These are phyloP conservation scores for Epichloe gansuensis DNA, from an alignment of 2,329 filamentous ascomycete genomes.

Conservation along the genomic window DNA sequence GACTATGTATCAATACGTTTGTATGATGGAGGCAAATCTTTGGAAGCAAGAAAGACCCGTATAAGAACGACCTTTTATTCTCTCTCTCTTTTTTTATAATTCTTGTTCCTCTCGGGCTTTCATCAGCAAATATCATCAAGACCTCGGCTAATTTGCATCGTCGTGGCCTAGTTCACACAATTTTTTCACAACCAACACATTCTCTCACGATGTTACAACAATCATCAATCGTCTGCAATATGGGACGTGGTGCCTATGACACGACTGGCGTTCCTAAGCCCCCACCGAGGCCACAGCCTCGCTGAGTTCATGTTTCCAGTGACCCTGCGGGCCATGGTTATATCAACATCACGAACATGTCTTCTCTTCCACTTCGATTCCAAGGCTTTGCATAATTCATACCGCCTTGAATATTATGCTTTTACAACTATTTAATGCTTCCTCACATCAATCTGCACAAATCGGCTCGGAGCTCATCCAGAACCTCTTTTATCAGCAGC, in stretches of 20 bases:
- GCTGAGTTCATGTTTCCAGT: constrained; percentile 13
- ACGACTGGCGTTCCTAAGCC: constrained; percentile 37
- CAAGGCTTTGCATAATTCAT: constrained; percentile 3
- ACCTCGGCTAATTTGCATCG: background rate
- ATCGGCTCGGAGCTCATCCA: constrained; percentile 20
- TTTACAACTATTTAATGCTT: constrained; percentile 10
- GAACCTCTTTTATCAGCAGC: constrained; percentile 27
- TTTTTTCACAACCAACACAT: constrained; percentile 5
- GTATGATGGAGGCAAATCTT: background rate
- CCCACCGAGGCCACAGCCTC: constrained; percentile 28
- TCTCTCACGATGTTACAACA: constrained; percentile 24
- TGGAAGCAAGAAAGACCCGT: background rate
- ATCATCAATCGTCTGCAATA: constrained; percentile 26
- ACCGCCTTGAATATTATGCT: constrained; percentile 14
- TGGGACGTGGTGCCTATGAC: constrained; percentile 40
- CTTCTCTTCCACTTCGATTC: background rate
- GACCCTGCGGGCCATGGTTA: background rate
- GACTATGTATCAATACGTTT: background rate
- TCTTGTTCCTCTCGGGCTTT: background rate
- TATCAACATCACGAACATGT: background rate
- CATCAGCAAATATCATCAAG: background rate
- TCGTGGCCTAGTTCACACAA: background rate
- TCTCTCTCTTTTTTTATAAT: background rate
- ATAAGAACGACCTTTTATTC: background rate
- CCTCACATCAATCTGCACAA: constrained; percentile 17